Conservation (phyloP, 768 basidiomycete species). For the Suillus subluteus region DNA sequence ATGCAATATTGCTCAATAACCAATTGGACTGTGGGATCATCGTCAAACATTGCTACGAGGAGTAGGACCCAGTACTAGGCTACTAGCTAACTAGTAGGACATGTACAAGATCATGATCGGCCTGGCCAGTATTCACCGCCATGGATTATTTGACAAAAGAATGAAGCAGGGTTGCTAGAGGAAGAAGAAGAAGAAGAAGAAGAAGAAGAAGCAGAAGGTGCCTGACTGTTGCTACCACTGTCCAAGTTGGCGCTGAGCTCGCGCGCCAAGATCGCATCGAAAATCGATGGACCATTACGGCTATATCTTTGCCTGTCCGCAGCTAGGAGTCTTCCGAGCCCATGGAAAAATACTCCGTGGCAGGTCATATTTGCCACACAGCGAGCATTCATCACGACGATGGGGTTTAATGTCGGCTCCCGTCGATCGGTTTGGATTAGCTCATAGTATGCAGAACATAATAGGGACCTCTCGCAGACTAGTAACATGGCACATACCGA, state of each 20-base stretch:
- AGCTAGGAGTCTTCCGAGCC: conserved; percentile 35
- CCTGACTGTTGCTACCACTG: neutral
- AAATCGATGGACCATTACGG: neutral
- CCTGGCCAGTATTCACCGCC: no score
- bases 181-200: neutral
- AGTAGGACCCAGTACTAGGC: no score
- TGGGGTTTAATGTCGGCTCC: conserved; percentile 41
- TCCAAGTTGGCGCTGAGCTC: neutral
- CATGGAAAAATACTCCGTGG: conserved; percentile 40
- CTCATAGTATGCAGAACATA: no score
- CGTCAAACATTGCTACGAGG: no score
- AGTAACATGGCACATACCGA: no score
- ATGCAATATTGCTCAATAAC: no score
- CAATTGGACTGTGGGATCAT: no score
- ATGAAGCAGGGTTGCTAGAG: neutral
- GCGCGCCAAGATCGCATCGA: neutral
- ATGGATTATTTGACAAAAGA: no score
- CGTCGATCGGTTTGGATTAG: no score
- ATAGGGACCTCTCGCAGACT: no score
- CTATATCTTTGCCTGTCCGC: neutral
- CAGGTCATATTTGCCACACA: conserved; percentile 15
- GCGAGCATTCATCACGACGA: conserved; percentile 46
- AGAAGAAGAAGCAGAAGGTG: neutral
- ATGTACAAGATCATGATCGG: no score
- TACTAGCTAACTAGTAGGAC: no score